phyloP scores from a whole-genome alignment of 176 grass and related monocot species.

The Thalia dealbata region DNA sequence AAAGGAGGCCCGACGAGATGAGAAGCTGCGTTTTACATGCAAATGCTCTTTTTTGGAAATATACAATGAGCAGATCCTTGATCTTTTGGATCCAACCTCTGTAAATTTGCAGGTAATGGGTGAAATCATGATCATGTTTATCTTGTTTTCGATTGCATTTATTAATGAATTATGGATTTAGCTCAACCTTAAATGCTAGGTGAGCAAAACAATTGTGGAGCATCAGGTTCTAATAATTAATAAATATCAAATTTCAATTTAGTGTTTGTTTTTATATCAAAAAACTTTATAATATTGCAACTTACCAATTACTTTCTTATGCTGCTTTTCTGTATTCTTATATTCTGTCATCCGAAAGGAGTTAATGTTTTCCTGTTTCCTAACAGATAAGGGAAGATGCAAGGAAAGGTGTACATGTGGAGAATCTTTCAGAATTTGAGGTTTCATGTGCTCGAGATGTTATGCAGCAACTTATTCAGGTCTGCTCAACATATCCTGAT shows the following conservation, averaged over 20 bases:
- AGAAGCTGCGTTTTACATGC: slow-evolving; percentile 86
- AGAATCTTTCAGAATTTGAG: slow-evolving; percentile 74
- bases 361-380: neutral
- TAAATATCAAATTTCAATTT: neutral
- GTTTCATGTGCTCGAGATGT: slow-evolving; percentile 83
- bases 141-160: neutral
- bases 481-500: slow-evolving; percentile 4
- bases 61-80: slow-evolving; percentile 90
- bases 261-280: neutral
- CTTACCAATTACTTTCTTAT: neutral
- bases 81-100: slow-evolving; percentile 72
- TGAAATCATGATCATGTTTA: neutral
- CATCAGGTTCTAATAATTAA: too few relatives aligned
- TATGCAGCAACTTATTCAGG: slow-evolving; percentile 79
- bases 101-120: slow-evolving; percentile 72
- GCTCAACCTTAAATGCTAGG: neutral
- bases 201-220: neutral
- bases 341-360: neutral
- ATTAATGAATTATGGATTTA: neutral
- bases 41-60: slow-evolving; percentile 98
- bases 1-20: slow-evolving; percentile 70
- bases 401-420: slow-evolving; percentile 89
- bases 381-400: slow-evolving; percentile 90
- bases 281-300: neutral
- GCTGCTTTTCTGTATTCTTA: neutral